Evolutionary conservation across 495 filamentous ascomycete genomes (phyloP).

Genomic region (Penicillium canariense): DNA sequence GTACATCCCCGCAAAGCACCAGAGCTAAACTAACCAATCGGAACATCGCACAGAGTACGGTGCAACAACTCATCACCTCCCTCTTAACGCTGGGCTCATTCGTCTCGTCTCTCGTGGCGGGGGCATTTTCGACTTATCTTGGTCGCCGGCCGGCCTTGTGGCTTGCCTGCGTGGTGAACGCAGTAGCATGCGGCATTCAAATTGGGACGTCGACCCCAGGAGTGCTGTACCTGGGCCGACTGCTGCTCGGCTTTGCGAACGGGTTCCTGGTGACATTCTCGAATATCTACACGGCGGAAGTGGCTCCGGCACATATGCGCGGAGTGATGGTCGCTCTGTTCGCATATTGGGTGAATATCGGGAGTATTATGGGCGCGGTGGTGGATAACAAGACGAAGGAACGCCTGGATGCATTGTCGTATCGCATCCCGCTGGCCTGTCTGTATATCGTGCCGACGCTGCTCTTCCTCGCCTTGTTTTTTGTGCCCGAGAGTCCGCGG

Average conservation of each 20-base stretch:
- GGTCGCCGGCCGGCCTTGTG: conserved; percentile 16
- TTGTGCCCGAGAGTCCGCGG: conserved; percentile 16
- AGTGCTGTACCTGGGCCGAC: conserved; percentile 13
- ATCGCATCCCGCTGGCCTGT: conserved; percentile 14
- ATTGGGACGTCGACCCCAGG: conserved; percentile 12
- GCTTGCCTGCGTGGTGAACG: conserved; percentile 19
- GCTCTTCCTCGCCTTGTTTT: conserved; percentile 15
- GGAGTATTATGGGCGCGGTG: conserved; percentile 9
- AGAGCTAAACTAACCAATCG: neutral
- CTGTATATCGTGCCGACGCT: conserved; percentile 14
- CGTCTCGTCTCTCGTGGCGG: conserved; percentile 52
- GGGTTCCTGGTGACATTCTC: conserved; percentile 17
- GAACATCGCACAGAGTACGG: conserved; percentile 5
- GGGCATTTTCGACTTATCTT: conserved; percentile 24
- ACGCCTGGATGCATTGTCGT: conserved; percentile 12
- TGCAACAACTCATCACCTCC: conserved; percentile 39
- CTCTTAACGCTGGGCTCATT: conserved; percentile 61
- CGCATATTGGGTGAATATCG: conserved; percentile 20
- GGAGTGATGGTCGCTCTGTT: conserved; percentile 17
- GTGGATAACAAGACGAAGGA: conserved; percentile 17
- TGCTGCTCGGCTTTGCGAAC: conserved; percentile 17
- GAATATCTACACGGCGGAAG: conserved; percentile 16
- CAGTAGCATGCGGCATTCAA: conserved; percentile 13
- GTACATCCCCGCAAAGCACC: neutral
- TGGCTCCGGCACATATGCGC: conserved; percentile 14